A percentile compares a stretch with the other conserved stretches of the same genome.
These are phyloP conservation scores for Exophiala mesophila DNA, from an alignment of 2,329 filamentous ascomycete species.

Conservation along the genomic window DNA sequence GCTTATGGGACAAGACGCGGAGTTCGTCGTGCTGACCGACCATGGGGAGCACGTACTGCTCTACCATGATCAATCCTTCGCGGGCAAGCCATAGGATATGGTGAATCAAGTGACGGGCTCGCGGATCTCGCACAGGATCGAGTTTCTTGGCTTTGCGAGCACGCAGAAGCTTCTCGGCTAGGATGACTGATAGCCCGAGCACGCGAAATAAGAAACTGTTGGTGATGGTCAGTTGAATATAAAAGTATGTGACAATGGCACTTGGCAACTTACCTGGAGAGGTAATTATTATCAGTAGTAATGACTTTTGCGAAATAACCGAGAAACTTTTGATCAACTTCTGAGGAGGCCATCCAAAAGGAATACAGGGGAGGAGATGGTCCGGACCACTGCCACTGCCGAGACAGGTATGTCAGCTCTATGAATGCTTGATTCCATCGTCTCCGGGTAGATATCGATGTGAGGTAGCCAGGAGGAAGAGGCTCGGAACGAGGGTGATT, in stretches of 20 bases:
- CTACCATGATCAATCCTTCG: slow-evolving; percentile 82
- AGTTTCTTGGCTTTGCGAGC: slow-evolving; percentile 77
- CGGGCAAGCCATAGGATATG: slow-evolving; percentile 95
- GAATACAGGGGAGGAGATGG: slow-evolving; percentile 30
- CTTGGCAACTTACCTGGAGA: slow-evolving; percentile 52
- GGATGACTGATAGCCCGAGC: slow-evolving; percentile 80
- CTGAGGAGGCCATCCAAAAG: slow-evolving; percentile 81
- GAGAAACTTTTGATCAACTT: slow-evolving; percentile 96
- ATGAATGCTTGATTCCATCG: slow-evolving; percentile 19
- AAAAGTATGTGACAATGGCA: too few species aligned
- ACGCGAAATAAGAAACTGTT: slow-evolving; percentile 77
- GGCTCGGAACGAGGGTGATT: not conserved
- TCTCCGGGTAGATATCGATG: slow-evolving; percentile 6
- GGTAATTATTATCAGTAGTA: slow-evolving; percentile 68
- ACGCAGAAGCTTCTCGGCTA: slow-evolving; percentile 75
- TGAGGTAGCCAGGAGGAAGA: not conserved
- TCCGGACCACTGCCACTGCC: slow-evolving; percentile 30
- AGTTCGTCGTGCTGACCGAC: slow-evolving; percentile 74
- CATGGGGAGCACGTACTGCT: slow-evolving; percentile 80
- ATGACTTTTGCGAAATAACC: slow-evolving; percentile 80
- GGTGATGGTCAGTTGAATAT: too few species aligned
- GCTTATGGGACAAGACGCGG: slow-evolving; percentile 83
- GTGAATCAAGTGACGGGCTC: slow-evolving; percentile 69
- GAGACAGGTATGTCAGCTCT: slow-evolving; percentile 31
- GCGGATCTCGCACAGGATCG: slow-evolving; percentile 72